Base-by-base conservation (phyloP, 768 basidiomycete genomes). In the Mycena amicta region DNA sequence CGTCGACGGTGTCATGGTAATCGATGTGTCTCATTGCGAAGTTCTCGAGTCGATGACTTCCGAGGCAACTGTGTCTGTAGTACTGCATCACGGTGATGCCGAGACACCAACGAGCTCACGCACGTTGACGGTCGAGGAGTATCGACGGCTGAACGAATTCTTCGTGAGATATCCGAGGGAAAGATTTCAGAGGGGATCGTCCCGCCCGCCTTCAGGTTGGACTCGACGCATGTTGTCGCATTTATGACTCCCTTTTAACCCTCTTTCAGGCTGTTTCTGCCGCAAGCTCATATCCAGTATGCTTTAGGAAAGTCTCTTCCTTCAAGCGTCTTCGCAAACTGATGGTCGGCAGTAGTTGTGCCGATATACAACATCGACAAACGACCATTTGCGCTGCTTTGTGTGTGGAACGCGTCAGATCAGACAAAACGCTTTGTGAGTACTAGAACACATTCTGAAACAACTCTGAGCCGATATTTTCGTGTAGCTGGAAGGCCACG, bases 311-410 rank as follows among this genome's bases (percentile, higher is more conserved):
- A 72, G 90, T 77, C n/a, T n/a, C n/a, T n/a, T n/a, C n/a, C n/a
- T n/a, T n/a, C n/a, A n/a, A n/a, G n/a, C n/a, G n/a, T n/a, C n/a
- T n/a, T n/a, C n/a, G n/a, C n/a, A n/a, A 59, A 37, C 37, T 54
- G 65, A 30, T 54, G 57, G 29, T 52, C 53, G 28, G 33, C 15
- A 29, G 37, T 61, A 93, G 92, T 87, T 56, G 95, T 96, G 5
- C 95, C 95, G 5, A 89, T 96, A 50, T 95, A 92, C 71, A 95
- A 95, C 64, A 86, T 96, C 52, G 93, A 96, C 74, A 92, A 93
- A 74, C 84, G 89, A 51, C 93, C 94, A 12, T 96, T 97, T 66
- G 93, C 93, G 5, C 71, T 97, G 66, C 78, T 98, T 20, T 95
- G 92, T 64, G 93, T 93, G 4, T 96, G 95, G 72, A 97, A 95